Conservation (phyloP, 2,329 filamentous ascomycete genomes). For the Celoporthe dispersa region DNA sequence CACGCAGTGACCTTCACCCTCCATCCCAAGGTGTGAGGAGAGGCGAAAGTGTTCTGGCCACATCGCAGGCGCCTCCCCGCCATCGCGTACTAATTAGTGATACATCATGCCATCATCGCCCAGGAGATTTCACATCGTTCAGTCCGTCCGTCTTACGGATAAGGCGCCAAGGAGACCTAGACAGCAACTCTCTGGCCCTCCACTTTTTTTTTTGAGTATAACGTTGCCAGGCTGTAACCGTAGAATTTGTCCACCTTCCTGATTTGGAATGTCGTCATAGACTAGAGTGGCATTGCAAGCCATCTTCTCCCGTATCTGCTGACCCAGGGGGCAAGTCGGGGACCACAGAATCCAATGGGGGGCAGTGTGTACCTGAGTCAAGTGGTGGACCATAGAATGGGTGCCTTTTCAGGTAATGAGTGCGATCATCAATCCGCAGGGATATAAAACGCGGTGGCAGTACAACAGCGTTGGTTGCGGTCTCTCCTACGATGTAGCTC, state of each 20-base stretch:
- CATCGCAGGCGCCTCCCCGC: neutral
- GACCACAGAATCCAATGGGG: neutral
- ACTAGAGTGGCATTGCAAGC: neutral
- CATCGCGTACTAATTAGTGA: neutral
- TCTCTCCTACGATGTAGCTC: neutral
- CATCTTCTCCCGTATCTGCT: neutral
- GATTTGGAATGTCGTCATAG: neutral
- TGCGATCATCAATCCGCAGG: neutral
- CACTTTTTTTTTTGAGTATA: neutral
- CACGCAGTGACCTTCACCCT: neutral
- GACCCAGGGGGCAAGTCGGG: neutral
- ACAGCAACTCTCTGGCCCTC: neutral
- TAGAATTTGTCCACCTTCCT: slow-evolving; percentile 2
- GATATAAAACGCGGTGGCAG: neutral
- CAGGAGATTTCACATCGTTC: neutral
- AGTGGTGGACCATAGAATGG: neutral
- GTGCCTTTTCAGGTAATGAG: neutral
- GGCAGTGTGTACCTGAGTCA: neutral
- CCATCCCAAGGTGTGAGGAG: neutral
- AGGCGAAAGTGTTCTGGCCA: neutral
- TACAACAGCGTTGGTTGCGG: neutral
- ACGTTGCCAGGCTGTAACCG: neutral
- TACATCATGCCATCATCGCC: neutral
- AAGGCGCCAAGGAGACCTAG: neutral
- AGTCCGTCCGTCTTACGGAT: neutral